Conservation (phyloP, 139 green algal genomes). For the Micromonas commoda region DNA sequence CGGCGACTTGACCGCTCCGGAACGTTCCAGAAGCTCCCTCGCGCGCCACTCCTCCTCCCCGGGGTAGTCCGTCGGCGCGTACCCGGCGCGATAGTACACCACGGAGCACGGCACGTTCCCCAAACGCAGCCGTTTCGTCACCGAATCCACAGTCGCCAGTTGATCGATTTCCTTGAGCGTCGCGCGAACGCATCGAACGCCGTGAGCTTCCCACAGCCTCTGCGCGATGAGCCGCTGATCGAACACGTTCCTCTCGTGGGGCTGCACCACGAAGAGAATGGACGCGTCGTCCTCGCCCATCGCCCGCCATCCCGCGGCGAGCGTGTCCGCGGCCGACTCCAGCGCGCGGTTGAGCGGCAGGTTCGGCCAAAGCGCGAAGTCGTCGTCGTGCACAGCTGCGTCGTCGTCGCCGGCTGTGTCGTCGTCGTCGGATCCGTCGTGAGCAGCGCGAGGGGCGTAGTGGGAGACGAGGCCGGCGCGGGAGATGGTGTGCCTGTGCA, state of each 20-base stretch:
- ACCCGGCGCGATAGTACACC: constrained; percentile 78
- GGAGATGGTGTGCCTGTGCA: constrained; percentile 49
- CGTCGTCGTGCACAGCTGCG: no score
- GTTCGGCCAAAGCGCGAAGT: no score
- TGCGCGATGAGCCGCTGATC: constrained; percentile 67
- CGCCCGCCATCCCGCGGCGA: constrained; percentile 49
- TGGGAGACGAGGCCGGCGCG: no score
- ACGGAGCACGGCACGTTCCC: constrained; percentile 29
- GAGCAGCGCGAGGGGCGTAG: no score
- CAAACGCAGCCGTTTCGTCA: no score
- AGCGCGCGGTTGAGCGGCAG: constrained; percentile 68
- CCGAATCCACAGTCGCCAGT: no score
- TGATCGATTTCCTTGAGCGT: constrained; percentile 62
- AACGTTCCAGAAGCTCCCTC: constrained; percentile 67
- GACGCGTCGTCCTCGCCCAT: constrained; percentile 37
- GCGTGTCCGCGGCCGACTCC: constrained; percentile 44
- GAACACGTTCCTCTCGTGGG: constrained; percentile 82
- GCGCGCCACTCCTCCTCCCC: constrained; percentile 67
- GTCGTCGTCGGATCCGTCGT: not conserved
- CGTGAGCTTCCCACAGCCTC: constrained; percentile 68
- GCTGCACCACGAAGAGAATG: constrained; percentile 89
- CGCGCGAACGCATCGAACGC: constrained; percentile 57
- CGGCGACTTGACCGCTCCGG: constrained; percentile 75
- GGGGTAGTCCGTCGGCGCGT: constrained; percentile 84
- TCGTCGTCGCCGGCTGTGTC: not conserved